A percentile compares a stretch with the other conserved stretches of the same genome.
Conservation (phyloP, 2,329 filamentous ascomycete species). For the Chalaropsis thielavioides region DNA sequence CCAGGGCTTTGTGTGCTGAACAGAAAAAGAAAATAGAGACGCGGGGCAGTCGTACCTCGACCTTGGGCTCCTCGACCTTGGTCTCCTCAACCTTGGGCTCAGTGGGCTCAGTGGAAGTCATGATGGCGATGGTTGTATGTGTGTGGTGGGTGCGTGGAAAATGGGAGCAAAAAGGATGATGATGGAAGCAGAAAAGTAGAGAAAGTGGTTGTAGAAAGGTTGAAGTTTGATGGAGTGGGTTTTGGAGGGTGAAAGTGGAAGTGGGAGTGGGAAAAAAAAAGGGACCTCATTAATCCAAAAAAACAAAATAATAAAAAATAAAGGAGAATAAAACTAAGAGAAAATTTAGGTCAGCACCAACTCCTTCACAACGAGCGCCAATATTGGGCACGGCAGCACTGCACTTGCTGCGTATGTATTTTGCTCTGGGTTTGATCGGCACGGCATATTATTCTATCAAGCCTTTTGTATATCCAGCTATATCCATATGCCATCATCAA, state of each 20-base stretch:
- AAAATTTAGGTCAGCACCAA: background rate
- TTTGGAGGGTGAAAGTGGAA: background rate
- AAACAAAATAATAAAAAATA: background rate
- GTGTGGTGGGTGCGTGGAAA: background rate
- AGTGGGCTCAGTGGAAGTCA: conserved; percentile 37
- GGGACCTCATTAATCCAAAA: background rate
- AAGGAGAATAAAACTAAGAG: background rate
- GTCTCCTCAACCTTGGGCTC: conserved; percentile 42
- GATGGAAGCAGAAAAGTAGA: background rate
- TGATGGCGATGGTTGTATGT: conserved; percentile 23
- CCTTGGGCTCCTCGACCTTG: conserved; percentile 22
- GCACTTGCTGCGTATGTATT: background rate
- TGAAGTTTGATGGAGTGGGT: background rate
- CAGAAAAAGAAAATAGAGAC: conserved; percentile 10
- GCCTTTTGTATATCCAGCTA: background rate
- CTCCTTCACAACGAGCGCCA: background rate
- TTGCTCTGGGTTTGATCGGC: background rate
- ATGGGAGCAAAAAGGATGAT: background rate
- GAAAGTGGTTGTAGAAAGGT: background rate
- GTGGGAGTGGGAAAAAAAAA: conserved; percentile 11
- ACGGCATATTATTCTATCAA: background rate
- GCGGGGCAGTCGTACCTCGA: conserved; percentile 21
- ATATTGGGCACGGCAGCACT: background rate
- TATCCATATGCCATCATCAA: no score
- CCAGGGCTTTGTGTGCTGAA: background rate